Percentiles rank a stretch among this genome's conserved stretches.
Conservation (phyloP, 495 filamentous ascomycete species). For the Staphylotrichum tortipilum region DNA sequence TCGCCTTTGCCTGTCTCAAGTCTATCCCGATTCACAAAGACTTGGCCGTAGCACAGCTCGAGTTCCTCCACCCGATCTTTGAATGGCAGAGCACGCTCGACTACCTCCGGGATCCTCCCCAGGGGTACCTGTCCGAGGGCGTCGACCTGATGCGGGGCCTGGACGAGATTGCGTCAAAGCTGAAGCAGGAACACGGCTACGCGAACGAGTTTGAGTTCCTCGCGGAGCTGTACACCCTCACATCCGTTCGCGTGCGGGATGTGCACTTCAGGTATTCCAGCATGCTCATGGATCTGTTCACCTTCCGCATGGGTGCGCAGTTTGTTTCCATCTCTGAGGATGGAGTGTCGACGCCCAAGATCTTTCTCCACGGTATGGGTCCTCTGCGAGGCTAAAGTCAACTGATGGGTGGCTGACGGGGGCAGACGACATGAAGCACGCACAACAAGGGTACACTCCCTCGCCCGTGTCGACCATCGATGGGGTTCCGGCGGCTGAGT, state of each 20-base stretch:
- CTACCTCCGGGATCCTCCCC: conserved; percentile 36
- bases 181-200: conserved; percentile 18
- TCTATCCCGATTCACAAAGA: conserved; percentile 15
- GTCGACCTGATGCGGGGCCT: conserved; percentile 35
- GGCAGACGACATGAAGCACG: conserved; percentile 13
- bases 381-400: too few relatives aligned
- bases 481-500: conserved; percentile 9
- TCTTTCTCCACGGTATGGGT: conserved; percentile 10
- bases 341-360: conserved; percentile 2
- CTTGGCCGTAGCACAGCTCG: conserved; percentile 4
- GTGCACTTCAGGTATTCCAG: conserved; percentile 6
- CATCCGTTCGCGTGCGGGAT: conserved; percentile 5
- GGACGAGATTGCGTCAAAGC: conserved; percentile 25
- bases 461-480: conserved; percentile 17
- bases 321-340: conserved; percentile 19
- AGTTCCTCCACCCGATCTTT: conserved; percentile 9
- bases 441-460: conserved; percentile 7
- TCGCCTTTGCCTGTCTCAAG: conserved; percentile 11
- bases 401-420: not conserved
- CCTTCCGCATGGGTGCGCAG: conserved; percentile 1
- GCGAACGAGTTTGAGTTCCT: conserved; percentile 45
- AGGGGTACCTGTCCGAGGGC: conserved; percentile 29
- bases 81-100: conserved; percentile 33
- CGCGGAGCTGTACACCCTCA: conserved; percentile 20
- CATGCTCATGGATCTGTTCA: conserved; percentile 10